phyloP scores from a whole-genome alignment of 192 early-diverging fungal species.

The Linnemannia zychae region DNA sequence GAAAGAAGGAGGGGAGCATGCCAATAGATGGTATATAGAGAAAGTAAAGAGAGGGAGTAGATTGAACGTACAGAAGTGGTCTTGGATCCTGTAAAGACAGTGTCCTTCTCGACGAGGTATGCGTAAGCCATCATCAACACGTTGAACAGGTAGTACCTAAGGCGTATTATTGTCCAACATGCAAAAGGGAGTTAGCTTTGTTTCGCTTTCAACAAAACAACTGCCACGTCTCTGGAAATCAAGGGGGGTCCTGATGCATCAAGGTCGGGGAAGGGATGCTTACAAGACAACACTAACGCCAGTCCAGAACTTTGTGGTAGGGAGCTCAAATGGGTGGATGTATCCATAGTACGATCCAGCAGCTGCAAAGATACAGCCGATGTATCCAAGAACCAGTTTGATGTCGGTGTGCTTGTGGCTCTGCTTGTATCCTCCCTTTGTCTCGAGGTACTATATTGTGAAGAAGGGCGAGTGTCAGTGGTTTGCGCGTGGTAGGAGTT shows the following conservation, averaged over 20 bases:
- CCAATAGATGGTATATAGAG: neutral
- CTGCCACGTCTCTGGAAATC: neutral
- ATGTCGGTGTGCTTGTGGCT: slow-evolving; percentile 86
- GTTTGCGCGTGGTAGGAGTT: neutral
- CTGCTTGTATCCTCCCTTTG: slow-evolving; percentile 70
- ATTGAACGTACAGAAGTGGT: slow-evolving; percentile 39
- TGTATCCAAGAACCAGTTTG: slow-evolving; percentile 86
- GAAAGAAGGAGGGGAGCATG: slow-evolving; percentile 23
- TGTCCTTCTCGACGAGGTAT: slow-evolving; percentile 74
- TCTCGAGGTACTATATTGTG: slow-evolving; percentile 58
- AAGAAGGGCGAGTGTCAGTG: neutral
- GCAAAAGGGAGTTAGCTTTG: neutral
- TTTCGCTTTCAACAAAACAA: neutral
- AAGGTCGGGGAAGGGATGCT: neutral
- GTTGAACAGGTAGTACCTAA: slow-evolving; percentile 63
- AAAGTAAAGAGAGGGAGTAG: neutral
- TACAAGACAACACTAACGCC: slow-evolving; percentile 70
- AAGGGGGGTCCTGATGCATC: neutral
- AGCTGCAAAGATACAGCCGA: slow-evolving; percentile 79
- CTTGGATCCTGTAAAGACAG: slow-evolving; percentile 75
- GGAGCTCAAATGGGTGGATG: slow-evolving; percentile 70
- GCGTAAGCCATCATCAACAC: slow-evolving; percentile 67
- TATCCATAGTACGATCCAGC: slow-evolving; percentile 78
- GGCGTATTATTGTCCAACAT: neutral
- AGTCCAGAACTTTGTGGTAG: slow-evolving; percentile 71